These are phyloP conservation scores for Puya raimondii DNA, from an alignment of 176 grass and related monocot genomes.

Conservation along the genomic window DNA sequence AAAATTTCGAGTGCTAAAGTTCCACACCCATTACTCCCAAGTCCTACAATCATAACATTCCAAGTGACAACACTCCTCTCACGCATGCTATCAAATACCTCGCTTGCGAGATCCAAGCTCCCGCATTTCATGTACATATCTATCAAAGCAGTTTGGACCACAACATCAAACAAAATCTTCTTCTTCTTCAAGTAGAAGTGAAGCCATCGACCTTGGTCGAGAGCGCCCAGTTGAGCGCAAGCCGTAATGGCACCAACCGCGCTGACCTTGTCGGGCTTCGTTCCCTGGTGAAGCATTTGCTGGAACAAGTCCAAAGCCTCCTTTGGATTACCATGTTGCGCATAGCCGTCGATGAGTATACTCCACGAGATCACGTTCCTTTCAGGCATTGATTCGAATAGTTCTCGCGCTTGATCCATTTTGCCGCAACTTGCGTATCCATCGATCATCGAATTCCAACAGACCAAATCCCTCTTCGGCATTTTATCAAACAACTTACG, in stretches of 20 bases:
- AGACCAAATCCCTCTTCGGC: conserved; percentile 40
- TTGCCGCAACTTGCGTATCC: conserved; percentile 41
- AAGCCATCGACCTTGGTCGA: conserved; percentile 70
- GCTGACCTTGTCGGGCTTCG: conserved; percentile 40
- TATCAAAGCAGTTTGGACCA: conserved; percentile 48
- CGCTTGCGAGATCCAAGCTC: conserved; percentile 29
- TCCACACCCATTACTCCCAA: conserved; percentile 38
- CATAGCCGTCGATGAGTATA: conserved; percentile 44
- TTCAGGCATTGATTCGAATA: conserved; percentile 51
- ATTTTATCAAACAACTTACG: conserved; percentile 54
- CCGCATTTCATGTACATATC: conserved; percentile 78
- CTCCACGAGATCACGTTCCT: conserved; percentile 65
- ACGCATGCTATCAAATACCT: conserved; percentile 42
- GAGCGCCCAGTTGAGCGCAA: conserved; percentile 51
- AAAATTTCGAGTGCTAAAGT: conserved; percentile 41
- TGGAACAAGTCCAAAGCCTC: conserved; percentile 50
- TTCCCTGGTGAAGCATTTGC: conserved; percentile 31
- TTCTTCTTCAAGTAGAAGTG: conserved; percentile 57
- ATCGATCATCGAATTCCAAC: conserved; percentile 72
- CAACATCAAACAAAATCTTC: conserved; percentile 38
- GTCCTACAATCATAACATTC: conserved; percentile 67
- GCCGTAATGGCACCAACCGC: conserved; percentile 45
- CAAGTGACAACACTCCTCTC: conserved; percentile 52
- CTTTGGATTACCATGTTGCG: conserved; percentile 24
- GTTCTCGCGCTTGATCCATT: conserved; percentile 26